phyloP scores from a whole-genome alignment of 495 filamentous ascomycete species.

The Hypoxylon fragiforme region DNA sequence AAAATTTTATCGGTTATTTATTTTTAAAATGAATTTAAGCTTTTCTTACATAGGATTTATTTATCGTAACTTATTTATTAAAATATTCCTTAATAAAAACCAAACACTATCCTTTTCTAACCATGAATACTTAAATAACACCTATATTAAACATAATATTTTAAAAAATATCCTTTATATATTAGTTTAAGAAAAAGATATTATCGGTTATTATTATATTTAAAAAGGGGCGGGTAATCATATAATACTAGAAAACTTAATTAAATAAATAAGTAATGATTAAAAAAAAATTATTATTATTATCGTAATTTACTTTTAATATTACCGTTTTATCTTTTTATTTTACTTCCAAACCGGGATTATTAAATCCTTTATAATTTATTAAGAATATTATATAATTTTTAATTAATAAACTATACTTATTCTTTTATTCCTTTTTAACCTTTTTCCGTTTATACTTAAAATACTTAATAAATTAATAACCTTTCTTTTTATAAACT shows the following conservation, averaged over 20 bases:
- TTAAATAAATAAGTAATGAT: background rate
- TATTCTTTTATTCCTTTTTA: background rate
- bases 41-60: background rate
- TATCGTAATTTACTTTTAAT: slow-evolving; percentile 1
- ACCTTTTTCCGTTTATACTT: background rate
- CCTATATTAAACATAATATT: background rate
- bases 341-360: background rate
- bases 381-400: slow-evolving; percentile 9
- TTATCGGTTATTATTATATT: background rate
- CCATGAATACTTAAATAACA: background rate
- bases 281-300: slow-evolving; percentile 1
- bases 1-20: background rate
- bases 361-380: slow-evolving; percentile 3
- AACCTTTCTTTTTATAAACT: slow-evolving; percentile 6
- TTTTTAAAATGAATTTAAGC: background rate
- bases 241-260: slow-evolving; percentile 1
- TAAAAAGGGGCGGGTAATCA: background rate
- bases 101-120: background rate
- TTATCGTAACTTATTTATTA: background rate
- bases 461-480: background rate
- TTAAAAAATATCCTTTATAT: background rate
- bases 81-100: background rate
- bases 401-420: background rate
- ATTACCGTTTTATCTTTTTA: background rate
- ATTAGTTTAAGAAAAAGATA: background rate